Percentiles rank a stretch among this genome's conserved stretches.
Conservation (phyloP, 2,329 filamentous ascomycete species). For the Aspergillus transmontanensis region DNA sequence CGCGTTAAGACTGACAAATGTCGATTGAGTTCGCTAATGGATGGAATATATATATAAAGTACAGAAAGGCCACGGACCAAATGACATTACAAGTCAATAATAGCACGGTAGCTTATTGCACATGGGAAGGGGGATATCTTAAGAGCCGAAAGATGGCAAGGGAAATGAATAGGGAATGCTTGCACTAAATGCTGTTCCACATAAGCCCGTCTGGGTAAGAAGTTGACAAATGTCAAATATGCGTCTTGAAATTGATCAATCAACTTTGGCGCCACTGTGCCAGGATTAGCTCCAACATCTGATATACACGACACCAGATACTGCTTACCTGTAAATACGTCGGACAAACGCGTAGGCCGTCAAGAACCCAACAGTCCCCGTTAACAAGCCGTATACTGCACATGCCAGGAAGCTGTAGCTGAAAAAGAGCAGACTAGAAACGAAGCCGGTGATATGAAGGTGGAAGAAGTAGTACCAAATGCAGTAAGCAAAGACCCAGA, state of each 20-base stretch:
- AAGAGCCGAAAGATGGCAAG: neutral
- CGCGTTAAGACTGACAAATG: no score
- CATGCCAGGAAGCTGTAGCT: slow-evolving; percentile 82
- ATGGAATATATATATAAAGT: neutral
- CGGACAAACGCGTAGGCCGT: slow-evolving; percentile 82
- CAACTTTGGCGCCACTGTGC: slow-evolving; percentile 37
- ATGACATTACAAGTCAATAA: neutral
- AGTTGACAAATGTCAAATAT: neutral
- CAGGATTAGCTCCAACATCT: slow-evolving; percentile 7
- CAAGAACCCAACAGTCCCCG: slow-evolving; percentile 82
- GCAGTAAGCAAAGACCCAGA: slow-evolving; percentile 84
- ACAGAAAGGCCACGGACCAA: neutral
- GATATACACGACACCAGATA: slow-evolving; percentile 13
- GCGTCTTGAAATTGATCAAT: slow-evolving; percentile 21
- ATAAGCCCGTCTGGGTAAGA: neutral
- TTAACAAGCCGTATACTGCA: slow-evolving; percentile 76
- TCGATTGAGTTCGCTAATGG: neutral
- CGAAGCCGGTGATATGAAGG: slow-evolving; percentile 77
- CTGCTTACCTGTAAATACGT: slow-evolving; percentile 75
- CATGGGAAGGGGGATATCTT: neutral
- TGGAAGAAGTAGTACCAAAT: slow-evolving; percentile 82
- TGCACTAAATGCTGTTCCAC: neutral
- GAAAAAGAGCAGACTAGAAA: slow-evolving; percentile 81
- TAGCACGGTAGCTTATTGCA: neutral
- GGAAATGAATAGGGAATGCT: neutral